These are phyloP conservation scores for Diaporthe citri DNA, from an alignment of 2,329 filamentous ascomycete species.

Conservation along the genomic window DNA sequence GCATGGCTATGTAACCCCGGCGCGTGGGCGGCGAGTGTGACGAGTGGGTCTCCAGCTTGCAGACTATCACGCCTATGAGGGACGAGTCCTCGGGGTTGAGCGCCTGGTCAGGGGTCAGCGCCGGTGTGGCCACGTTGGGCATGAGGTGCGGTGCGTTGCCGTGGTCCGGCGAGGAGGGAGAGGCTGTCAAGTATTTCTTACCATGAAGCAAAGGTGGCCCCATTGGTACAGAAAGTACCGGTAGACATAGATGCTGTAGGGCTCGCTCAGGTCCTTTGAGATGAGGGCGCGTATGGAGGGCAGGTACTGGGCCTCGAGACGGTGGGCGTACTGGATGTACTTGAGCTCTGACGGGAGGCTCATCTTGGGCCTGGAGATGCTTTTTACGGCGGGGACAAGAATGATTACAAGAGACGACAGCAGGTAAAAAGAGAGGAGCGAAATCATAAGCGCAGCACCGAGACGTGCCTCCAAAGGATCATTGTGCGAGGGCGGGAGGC, in stretches of 20 bases:
- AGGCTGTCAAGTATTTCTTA: constrained; percentile 52
- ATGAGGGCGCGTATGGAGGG: constrained; percentile 92
- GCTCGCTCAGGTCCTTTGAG: constrained; percentile 95
- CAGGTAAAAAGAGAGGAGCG: constrained; percentile 36
- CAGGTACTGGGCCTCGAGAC: constrained; percentile 75
- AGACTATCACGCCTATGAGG: constrained; percentile 92
- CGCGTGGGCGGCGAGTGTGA: constrained; percentile 80
- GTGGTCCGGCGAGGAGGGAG: not conserved
- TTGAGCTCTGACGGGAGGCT: constrained; percentile 61
- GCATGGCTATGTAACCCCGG: constrained; percentile 97
- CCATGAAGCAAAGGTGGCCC: constrained; percentile 97
- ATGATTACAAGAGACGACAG: constrained; percentile 32
- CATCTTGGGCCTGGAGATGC: constrained; percentile 36
- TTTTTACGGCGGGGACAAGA: constrained; percentile 30
- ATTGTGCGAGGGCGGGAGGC: not conserved
- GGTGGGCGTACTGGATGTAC: constrained; percentile 74
- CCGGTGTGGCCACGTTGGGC: not conserved
- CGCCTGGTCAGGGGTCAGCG: constrained; percentile 57
- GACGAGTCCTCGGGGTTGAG: constrained; percentile 69
- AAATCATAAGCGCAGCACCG: constrained; percentile 36
- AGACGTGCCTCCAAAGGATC: constrained; percentile 11
- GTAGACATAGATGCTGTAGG: constrained; percentile 99
- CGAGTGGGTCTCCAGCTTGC: constrained; percentile 91
- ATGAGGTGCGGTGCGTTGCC: constrained; percentile 33
- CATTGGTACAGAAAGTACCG: constrained; percentile 98